Base-by-base conservation (phyloP, 805 yeast genomes). In the Cyberlindnera lachancei region DNA sequence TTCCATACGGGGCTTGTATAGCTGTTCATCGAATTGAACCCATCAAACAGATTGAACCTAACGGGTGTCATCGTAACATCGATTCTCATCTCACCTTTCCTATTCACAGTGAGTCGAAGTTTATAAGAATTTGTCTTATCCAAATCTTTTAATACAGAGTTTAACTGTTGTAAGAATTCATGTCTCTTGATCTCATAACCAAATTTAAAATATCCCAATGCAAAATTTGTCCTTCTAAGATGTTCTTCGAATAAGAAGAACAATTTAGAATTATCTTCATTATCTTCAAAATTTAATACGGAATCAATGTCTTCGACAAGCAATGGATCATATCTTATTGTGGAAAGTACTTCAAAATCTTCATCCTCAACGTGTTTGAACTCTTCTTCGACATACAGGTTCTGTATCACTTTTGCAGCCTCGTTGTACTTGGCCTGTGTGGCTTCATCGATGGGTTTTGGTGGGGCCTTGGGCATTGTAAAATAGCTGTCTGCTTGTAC, bases 261-360 rank as follows among this genome's bases (percentile, higher is more conserved):
- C 16, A 43, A 15, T 2, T 29, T 21, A 1, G 53, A 45, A 28
- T 43, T 42, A 19, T 38, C 45, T 4, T 27, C 19, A 5, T 15
- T 21, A 6, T 36, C 38, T 23, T 35, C 42, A 28, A 40, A 38
- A 31, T 28, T 29, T n/a, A 37, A 13, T 4, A 34, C 27, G 16
- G 31, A 35, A 22, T 38, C 44, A 7, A 38, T 30, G 6, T 26
- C 28, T 13, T 31, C 43, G n/a, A 53, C 29, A 32, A 81, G 52
- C 8, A 52, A 43, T 1, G 94, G 90, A 44, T 84, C 94, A 49
- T 79, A 86, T 30, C 95, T 62, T 23, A 86, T 66, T 3, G 94
- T 77, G 24, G 87, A 70, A 18, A 85, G 56, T 12, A 85, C 53
- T 41, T 75, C 70, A 47, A 82, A 77, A 6, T 62, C 62, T 10